Base-by-base conservation (phyloP, 805 yeast species). In the Wickerhamomyces canadensis region DNA sequence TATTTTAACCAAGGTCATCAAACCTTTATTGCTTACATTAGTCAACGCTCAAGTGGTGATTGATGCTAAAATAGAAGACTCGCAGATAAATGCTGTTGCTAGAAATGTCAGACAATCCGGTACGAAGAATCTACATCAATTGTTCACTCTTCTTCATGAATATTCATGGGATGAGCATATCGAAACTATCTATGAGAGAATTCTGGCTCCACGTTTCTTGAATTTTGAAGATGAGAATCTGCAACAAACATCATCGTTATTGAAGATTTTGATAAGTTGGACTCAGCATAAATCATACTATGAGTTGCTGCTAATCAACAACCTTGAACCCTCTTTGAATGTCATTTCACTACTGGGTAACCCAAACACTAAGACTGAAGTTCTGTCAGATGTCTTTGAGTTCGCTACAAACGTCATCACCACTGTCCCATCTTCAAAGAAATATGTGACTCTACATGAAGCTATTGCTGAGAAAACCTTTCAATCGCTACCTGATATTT, bases 161-260 rank as follows among this genome's bases (percentile, higher is more conserved):
- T 68, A 67, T 36, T 58, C 72, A 25, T 88, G 96, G 96, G 42
- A 52, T 6, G 61, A 64, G 8, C 70, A 70, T 44, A 67, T 74
- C 15, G 62, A 64, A 12, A 48, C 59, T 2, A 72, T 93, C 11
- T 82, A 74, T 51, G 54, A 59, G 4, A 54, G 64, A 18, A 65
- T 87, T 17, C 64, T 91, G 12, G 49, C 57, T 16, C 88, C 95
- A 7, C 74, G 94, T 51, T 65, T 93, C 48, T 65, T 43, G 1
- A 64, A 70, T 11, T 91, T 91, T 58, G 81, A 81, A 4, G 70
- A 63, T 28, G 95, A 84, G 50, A 93, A 91, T 55, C 64, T 82
- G 23, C 94, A 87, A 53, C 87, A 83, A 50, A 80, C 91, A 1
- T 87, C 97, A 0, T 72, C 95, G 0, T 55, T 91, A 31, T 62